These are phyloP conservation scores for Exserohilum turcica DNA, from an alignment of 2,329 filamentous ascomycete species.

Conservation along the genomic window DNA sequence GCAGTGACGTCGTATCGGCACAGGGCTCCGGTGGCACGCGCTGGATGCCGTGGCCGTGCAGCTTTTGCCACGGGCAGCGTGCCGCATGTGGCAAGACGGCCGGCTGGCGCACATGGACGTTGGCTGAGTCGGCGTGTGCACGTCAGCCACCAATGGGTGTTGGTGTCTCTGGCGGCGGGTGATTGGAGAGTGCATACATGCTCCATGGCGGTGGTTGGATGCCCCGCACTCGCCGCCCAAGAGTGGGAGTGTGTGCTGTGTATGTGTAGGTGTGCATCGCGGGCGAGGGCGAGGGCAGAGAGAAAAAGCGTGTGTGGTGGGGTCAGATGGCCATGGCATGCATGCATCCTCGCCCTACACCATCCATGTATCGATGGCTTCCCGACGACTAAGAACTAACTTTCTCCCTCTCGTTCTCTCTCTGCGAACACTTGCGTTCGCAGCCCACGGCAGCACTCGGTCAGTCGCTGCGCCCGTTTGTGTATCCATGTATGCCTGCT, in stretches of 20 bases:
- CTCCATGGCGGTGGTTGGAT: conserved; percentile 1
- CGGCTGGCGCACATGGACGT: conserved; percentile 15
- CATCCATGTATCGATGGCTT: conserved; percentile 9
- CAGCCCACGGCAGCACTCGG: conserved; percentile 17
- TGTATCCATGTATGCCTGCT: too few species aligned
- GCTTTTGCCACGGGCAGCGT: conserved; percentile 38
- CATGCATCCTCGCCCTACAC: conserved; percentile 26
- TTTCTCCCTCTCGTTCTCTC: too few species aligned
- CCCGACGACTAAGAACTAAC: too few species aligned
- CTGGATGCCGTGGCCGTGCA: conserved; percentile 25
- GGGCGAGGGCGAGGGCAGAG: conserved; percentile 8
- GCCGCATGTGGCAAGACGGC: conserved; percentile 38
- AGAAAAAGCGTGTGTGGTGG: too few species aligned
- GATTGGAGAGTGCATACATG: conserved; percentile 20
- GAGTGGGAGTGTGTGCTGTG: background rate
- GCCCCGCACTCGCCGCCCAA: conserved; percentile 21
- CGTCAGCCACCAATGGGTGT: conserved; percentile 18
- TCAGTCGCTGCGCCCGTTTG: too few species aligned
- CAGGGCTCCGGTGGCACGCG: background rate
- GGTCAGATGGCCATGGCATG: conserved; percentile 29
- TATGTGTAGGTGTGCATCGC: too few species aligned
- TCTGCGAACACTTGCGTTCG: conserved; percentile 30
- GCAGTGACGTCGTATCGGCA: too few species aligned
- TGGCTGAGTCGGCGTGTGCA: background rate
- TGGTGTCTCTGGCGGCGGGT: too few species aligned